Evolutionary conservation across 208 protist species (phyloP).

Genomic region (Zelonia costaricensis): DNA sequence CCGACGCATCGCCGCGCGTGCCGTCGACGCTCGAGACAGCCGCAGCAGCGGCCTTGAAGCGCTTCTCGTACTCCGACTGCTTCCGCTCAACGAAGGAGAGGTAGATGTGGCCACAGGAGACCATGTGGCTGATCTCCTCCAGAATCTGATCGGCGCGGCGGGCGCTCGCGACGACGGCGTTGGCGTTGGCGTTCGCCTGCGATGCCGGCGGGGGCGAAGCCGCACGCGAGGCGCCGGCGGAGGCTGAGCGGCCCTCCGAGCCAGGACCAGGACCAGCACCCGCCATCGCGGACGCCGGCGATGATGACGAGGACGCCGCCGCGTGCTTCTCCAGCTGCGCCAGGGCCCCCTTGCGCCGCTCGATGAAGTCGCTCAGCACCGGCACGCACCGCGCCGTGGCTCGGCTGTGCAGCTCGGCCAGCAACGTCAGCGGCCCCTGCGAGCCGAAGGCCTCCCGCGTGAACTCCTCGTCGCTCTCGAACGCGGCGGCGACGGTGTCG

Average conservation of each 20-base stretch:
- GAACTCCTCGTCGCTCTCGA: constrained; percentile 78
- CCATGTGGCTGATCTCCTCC: constrained; percentile 86
- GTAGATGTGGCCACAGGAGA: constrained; percentile 87
- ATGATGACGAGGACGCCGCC: not conserved
- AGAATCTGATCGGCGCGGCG: constrained; percentile 78
- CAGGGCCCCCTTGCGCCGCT: constrained; percentile 56
- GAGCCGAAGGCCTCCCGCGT: constrained; percentile 56
- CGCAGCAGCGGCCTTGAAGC: constrained; percentile 1
- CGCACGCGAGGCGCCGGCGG: not conserved
- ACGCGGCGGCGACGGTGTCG: constrained; percentile 76
- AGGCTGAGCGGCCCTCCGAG: not conserved
- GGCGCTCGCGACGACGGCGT: constrained; percentile 39
- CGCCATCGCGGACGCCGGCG: too few species aligned
- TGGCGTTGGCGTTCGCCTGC: constrained; percentile 1
- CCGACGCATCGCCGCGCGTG: not conserved
- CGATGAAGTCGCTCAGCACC: constrained; percentile 72
- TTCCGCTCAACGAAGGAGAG: constrained; percentile 64
- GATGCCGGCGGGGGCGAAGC: not conserved
- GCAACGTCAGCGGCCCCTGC: constrained; percentile 48
- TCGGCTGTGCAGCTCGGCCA: constrained; percentile 61
- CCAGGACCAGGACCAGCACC: not conserved
- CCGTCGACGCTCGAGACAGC: not conserved
- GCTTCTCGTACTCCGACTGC: constrained; percentile 41
- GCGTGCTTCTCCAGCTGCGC: constrained; percentile 28
- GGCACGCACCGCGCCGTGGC: constrained; percentile 78